These are phyloP conservation scores for Acephala macrosclerotiorum DNA, from an alignment of 2,329 filamentous ascomycete species.

Conservation along the genomic window DNA sequence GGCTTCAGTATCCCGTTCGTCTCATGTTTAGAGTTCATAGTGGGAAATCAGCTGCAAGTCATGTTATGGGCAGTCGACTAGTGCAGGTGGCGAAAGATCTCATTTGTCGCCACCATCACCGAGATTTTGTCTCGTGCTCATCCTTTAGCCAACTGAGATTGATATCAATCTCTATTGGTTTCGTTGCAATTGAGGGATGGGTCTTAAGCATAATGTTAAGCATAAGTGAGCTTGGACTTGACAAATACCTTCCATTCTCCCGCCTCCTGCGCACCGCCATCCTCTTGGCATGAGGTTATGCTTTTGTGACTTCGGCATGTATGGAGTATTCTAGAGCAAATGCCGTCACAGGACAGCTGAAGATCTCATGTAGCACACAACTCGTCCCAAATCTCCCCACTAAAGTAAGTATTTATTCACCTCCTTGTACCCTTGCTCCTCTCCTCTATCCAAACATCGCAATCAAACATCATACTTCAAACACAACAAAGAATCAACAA, in stretches of 20 bases:
- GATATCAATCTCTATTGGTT: not conserved
- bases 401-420: not conserved
- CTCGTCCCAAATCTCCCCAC: not conserved
- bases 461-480: not conserved
- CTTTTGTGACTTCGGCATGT: not conserved
- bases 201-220: constrained; percentile 1
- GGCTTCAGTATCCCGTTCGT: not conserved
- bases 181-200: not conserved
- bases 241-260: not conserved
- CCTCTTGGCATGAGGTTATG: not conserved
- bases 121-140: not conserved
- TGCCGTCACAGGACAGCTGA: not conserved
- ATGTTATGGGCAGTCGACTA: not conserved
- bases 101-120: not conserved
- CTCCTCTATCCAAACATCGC: not conserved
- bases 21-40: not conserved
- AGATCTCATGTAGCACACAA: not conserved
- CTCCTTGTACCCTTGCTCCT: not conserved
- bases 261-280: not conserved
- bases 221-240: not conserved
- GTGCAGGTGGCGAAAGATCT: not conserved
- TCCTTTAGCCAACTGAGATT: not conserved
- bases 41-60: not conserved
- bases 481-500: not conserved
- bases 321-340: not conserved